phyloP scores from a whole-genome alignment of 108 stramenopile genomes.

The Heterococcus sp. region DNA sequence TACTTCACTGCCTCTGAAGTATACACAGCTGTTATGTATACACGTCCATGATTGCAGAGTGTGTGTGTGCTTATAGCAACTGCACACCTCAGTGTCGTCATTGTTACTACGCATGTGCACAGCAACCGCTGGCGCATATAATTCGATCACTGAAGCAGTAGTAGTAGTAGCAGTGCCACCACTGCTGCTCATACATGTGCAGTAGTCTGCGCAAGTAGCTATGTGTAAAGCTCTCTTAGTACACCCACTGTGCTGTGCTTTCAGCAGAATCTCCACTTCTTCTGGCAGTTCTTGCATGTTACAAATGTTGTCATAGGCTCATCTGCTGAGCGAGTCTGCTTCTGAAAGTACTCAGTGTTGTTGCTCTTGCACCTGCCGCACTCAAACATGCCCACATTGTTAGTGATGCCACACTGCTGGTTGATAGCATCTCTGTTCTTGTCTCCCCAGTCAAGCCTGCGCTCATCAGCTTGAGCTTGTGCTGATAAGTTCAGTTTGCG shows the following conservation, averaged over 20 bases:
- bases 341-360: constrained; percentile 92
- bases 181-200: background rate
- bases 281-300: constrained; percentile 83
- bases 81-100: background rate
- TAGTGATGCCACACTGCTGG: constrained; percentile 52
- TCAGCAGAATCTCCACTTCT: constrained; percentile 66
- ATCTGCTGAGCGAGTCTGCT: constrained; percentile 96
- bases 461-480: constrained; percentile 2
- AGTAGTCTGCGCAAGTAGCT: too few relatives aligned
- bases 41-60: too few relatives aligned
- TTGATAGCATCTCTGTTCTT: constrained; percentile 57
- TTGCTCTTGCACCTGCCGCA: constrained; percentile 89
- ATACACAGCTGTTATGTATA: too few relatives aligned
- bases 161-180: background rate
- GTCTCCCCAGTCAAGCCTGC: constrained; percentile 54
- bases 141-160: background rate
- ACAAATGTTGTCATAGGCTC: constrained; percentile 99
- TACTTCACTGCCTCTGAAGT: too few relatives aligned
- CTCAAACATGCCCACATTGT: constrained; percentile 69
- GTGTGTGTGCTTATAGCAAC: too few relatives aligned
- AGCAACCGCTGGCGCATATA: background rate
- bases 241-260: too few relatives aligned
- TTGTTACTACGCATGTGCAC: background rate
- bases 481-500: too few relatives aligned
- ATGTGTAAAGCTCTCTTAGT: too few relatives aligned